Evolutionary conservation across 1,284 basidiomycete genomes (phyloP), one percentile per base, ranked within the genome.

Genomic region (Amylostereum areolatum): DNA sequence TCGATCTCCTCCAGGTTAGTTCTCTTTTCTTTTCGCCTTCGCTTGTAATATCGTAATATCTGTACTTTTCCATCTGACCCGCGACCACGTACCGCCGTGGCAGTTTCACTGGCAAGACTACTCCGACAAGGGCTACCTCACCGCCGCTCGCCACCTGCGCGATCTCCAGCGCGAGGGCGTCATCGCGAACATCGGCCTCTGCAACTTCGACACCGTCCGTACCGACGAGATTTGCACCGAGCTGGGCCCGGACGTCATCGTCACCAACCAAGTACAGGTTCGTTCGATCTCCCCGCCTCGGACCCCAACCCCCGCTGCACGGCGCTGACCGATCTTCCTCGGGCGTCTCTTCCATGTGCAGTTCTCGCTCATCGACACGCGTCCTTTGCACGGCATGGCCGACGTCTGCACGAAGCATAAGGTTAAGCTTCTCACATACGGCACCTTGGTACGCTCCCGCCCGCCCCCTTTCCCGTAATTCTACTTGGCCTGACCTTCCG

Each of bases 21-120:
- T 45, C 33, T 5, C 24, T 24, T 46, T 27, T 30, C 45, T n/a
- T 40, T 34, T 36, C 28, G 33, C 24, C 36, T 43, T 50, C n/a
- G 34, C 27, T 37, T 27, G 12, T 48, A 35, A 45, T 28, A 12
- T n/a, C 43, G 37, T 45, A 28, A 37, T 44, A 24, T 10, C 40
- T 44, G 43, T 31, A 41, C 27, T 32, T 4, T 42, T 36, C 36
- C 41, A 5, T 18, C 43, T 40, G 5, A 6, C 43, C 43, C 45
- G 25, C 42, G 43, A 11, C 27, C 33, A 34, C n/a, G 36, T 44
- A 25, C 31, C 47, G 42, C 48, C 27, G 28, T 24, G 43, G 10
- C 56, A 89, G 87, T 84, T 91, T 61, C 81, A 91, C 57, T 90
- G 87, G 88, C 80, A 89, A 59, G 78, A 90, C 62, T 91, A 91